Evolutionary conservation across 345 rosid genomes (phyloP).

Genomic region (Gossypium ekmanianum): DNA sequence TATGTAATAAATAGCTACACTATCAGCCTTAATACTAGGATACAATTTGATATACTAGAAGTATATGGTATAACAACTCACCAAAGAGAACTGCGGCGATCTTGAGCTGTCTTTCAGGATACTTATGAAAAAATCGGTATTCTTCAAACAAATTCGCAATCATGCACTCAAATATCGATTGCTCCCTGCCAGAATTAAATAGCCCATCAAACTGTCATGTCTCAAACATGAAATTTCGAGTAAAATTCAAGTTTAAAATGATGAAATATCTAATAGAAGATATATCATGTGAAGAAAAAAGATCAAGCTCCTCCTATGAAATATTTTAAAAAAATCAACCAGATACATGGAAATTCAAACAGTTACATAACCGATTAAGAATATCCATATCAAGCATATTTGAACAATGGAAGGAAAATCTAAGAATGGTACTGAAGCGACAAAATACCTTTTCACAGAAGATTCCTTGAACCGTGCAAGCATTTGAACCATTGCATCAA

Average conservation of each 20-base stretch:
- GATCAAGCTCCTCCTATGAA: neutral
- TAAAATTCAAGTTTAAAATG: neutral
- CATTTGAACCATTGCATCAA: slow-evolving; percentile 91
- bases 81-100: slow-evolving; percentile 93
- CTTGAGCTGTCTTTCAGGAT: slow-evolving; percentile 92
- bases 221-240: neutral
- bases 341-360: neutral
- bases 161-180: slow-evolving; percentile 87
- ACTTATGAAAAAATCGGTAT: slow-evolving; percentile 83
- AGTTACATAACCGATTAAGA: neutral
- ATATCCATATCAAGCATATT: neutral
- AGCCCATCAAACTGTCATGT: slow-evolving; percentile 1
- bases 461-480: slow-evolving; percentile 92
- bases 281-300: neutral
- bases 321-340: neutral
- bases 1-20: neutral
- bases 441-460: slow-evolving; percentile 55
- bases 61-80: slow-evolving; percentile 29
- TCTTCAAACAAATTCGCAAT: slow-evolving; percentile 94
- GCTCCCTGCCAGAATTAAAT: slow-evolving; percentile 63
- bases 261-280: neutral
- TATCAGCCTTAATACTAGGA: neutral
- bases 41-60: neutral
- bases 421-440: neutral
- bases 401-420: neutral